Percentiles rank a stretch among this genome's conserved stretches.
Conservation (phyloP, 1,284 basidiomycete genomes). For the Cronartium quercuum region DNA sequence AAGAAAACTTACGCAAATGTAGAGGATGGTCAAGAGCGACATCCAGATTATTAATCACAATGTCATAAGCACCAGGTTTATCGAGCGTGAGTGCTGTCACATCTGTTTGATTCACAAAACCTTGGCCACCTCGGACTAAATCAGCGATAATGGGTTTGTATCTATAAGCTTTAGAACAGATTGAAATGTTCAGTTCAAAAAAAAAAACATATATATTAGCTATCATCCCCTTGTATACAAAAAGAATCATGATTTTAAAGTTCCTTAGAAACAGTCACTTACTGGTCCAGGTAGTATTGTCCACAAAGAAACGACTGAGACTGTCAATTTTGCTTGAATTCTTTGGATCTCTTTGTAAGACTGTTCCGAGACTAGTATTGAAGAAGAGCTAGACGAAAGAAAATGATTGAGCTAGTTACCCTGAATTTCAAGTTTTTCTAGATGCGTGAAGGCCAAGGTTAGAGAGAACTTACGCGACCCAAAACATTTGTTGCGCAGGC, state of each 20-base stretch:
- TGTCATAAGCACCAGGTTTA: constrained; percentile 21
- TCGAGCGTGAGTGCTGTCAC: constrained; percentile 33
- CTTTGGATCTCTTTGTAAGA: constrained; percentile 13
- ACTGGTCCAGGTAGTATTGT: constrained; percentile 39
- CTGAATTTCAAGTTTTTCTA: no score
- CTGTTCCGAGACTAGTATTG: constrained; percentile 35
- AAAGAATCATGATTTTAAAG: no score
- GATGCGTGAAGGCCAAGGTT: no score
- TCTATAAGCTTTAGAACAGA: constrained; percentile 14
- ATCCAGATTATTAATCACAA: constrained; percentile 50
- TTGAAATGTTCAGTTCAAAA: background rate
- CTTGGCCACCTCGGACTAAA: constrained; percentile 15
- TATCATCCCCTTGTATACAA: background rate
- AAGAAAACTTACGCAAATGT: constrained; percentile 49
- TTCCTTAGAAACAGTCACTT: background rate
- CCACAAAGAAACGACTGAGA: constrained; percentile 35
- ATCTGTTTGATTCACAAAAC: constrained; percentile 25
- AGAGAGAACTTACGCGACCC: constrained; percentile 13
- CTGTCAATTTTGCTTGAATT: constrained; percentile 30
- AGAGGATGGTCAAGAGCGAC: constrained; percentile 48
- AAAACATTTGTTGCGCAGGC: constrained; percentile 22
- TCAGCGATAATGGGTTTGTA: constrained; percentile 31
- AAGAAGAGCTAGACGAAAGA: constrained; percentile 20
- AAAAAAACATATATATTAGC: background rate
- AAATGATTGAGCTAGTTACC: no score